Evolutionary conservation across 2,329 filamentous ascomycete species (phyloP), one percentile per base, ranked within the genome.

Genomic region (Fusarium sp.): DNA sequence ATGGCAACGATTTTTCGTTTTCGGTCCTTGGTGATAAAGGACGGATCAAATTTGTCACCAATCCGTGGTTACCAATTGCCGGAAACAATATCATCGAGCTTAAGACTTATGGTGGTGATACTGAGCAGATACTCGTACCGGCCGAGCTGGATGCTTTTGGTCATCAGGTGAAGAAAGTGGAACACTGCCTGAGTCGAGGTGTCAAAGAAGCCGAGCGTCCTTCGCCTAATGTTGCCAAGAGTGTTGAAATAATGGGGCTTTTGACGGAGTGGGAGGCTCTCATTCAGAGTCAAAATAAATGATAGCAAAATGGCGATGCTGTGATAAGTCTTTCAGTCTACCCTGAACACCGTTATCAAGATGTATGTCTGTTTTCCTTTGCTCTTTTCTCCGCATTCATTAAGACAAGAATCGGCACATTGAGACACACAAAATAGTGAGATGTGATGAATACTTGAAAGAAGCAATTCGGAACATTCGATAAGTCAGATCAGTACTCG

Each of bases 11-110:
- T 3, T 56, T 39, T 2, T 63, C 58, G 0, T 63, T 63, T 7
- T 4, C 58, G 0, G 37, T 63, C 11, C 58, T 63, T 4, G 58
- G 60, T 3, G 60, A 63, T 0, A 63, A 62, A 2, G 60, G 60
- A 13, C 46, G 58, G 11, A 56, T 63, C 0, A 6, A 28, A 3
- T 63, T 63, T n/a, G 11, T 63, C 3, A 63, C 60, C 3, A 63
- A 63, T 9, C 60, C 58, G 2, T 63, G 58, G 60, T 9, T 63
- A 2, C 60, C 60, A 0, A 4, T 62, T 5, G 34, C 48, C 13
- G 60, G 60, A 0, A 43, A 63, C 2, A 63, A 62, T 4, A 37
- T 63, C n/a, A 63, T 63, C 6, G 60, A 63, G n/a, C 6, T 63
- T 11, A 63, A 62, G 13, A 43, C 34, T 8, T 56, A 63, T 23